Base-by-base conservation (phyloP, 768 basidiomycete genomes). In the Tylopilus vinaceipallidus region DNA sequence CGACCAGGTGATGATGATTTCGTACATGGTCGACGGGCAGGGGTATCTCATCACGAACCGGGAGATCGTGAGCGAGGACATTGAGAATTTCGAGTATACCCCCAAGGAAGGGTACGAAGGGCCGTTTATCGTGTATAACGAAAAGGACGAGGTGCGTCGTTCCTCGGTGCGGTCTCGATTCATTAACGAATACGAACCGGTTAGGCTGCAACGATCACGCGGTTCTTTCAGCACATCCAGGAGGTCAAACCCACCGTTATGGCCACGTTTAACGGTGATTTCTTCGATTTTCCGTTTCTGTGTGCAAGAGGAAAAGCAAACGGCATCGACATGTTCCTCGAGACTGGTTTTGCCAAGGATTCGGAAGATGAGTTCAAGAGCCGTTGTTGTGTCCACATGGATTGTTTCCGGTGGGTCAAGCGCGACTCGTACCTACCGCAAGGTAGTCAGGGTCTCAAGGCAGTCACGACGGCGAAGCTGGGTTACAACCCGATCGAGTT, bases 1-100 rank as follows among this genome's bases (percentile, higher is more conserved):
- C 22, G 97, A 98, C 73, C 95, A 98, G 66, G 93, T 99, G 60
- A 99, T 99, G 95, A 99, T 99, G 97, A 98, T 99, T 55, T 99
- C 97, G 37, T 99, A 98, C 71, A 98, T 99, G 95, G 76, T 99
- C 16, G 97, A 99, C 65, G 95, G 94, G 0, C 91, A 95, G 67
- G 97, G 97, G 0, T 99, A 89, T 64, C 81, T 99, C 53, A 98
- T 99, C 69, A 97, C 93, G 19, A 98, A 98, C 61, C 80, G 97
- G 36, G 97, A 99, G 57, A 98, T 98, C 43, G 92, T 98, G 50
- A 85, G 88, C 53, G 95, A 98, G 64, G 92, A 98, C 62, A 98
- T 99, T 53, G 94, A 97, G 36, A 90, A 99, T 66, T 98, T 99
- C 61, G 97, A 98, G 66, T 98, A 98, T 65, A 98, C 97, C 0